Conservation (phyloP, 441 rosid genomes). For the Geranium incanum region DNA sequence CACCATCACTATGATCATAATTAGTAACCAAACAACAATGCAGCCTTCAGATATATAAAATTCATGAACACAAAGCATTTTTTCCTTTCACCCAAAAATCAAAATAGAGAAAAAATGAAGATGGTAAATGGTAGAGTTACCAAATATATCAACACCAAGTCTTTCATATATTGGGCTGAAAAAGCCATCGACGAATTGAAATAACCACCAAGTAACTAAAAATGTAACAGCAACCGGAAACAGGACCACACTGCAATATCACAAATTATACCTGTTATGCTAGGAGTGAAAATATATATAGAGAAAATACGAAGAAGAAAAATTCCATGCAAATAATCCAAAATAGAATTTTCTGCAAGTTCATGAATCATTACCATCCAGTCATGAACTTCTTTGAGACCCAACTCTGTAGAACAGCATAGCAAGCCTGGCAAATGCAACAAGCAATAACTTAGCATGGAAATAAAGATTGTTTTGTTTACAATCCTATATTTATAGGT, state of each 20-base stretch:
- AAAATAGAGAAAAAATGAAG: neutral
- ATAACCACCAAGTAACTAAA: conserved; percentile 59
- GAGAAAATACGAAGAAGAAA: neutral
- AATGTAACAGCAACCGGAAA: conserved; percentile 61
- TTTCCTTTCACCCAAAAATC: neutral
- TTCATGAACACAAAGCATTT: neutral
- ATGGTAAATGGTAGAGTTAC: conserved; percentile 27
- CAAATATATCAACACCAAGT: conserved; percentile 53
- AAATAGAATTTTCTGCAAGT: conserved; percentile 4
- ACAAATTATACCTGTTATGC: conserved; percentile 21
- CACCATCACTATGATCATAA: conserved; percentile 11
- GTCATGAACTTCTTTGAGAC: conserved; percentile 86
- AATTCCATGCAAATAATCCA: neutral
- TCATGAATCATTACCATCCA: conserved; percentile 72
- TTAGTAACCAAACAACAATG: neutral
- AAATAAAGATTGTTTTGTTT: neutral
- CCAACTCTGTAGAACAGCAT: conserved; percentile 84
- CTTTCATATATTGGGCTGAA: conserved; percentile 56
- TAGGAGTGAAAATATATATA: neutral
- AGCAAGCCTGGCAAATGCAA: conserved; percentile 57
- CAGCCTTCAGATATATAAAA: neutral
- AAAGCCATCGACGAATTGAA: conserved; percentile 56
- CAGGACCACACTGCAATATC: conserved; percentile 51
- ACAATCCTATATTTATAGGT: neutral
- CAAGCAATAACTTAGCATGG: conserved; percentile 3